phyloP scores from a whole-genome alignment of 495 filamentous ascomycete genomes.

The Talaromyces wortmannii region DNA sequence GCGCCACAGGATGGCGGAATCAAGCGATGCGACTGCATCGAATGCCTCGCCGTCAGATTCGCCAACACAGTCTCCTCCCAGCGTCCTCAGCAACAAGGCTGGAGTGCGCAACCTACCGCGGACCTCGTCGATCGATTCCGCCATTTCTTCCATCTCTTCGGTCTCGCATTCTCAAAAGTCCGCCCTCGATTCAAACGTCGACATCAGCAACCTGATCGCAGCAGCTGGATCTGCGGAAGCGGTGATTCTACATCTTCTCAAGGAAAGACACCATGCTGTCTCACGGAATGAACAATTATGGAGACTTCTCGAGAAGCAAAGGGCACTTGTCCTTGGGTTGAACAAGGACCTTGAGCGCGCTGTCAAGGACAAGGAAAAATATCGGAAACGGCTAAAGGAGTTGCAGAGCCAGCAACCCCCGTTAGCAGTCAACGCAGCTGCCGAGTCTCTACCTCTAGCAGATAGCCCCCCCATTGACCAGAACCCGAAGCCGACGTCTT shows the following conservation, averaged over 20 bases:
- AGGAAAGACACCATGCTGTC: conserved; percentile 81
- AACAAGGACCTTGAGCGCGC: conserved; percentile 93
- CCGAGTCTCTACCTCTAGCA: neutral
- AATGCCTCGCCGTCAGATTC: conserved; percentile 3
- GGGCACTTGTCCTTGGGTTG: conserved; percentile 84
- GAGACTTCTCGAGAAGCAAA: conserved; percentile 93
- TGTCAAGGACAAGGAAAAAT: conserved; percentile 90
- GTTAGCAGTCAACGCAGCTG: conserved; percentile 22
- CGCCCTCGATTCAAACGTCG: conserved; percentile 54
- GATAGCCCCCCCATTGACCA: neutral
- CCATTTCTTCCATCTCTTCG: conserved; percentile 80
- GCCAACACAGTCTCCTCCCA: conserved; percentile 15
- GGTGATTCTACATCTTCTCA: conserved; percentile 79
- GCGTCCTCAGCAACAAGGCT: conserved; percentile 25
- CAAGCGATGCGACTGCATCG: neutral
- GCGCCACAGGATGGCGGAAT: conserved; percentile 1
- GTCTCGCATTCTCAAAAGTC: conserved; percentile 56
- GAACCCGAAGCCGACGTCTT: neutral
- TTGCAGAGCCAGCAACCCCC: conserved; percentile 45
- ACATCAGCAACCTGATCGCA: conserved; percentile 67
- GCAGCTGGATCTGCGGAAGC: conserved; percentile 87
- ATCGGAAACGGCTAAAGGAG: conserved; percentile 85
- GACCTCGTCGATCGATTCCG: conserved; percentile 92
- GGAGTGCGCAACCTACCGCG: conserved; percentile 51
- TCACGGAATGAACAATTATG: conserved; percentile 91